Evolutionary conservation across 345 rosid genomes (phyloP), one percentile per base, ranked within the genome.

Genomic region (Eucalyptus pauciflora): DNA sequence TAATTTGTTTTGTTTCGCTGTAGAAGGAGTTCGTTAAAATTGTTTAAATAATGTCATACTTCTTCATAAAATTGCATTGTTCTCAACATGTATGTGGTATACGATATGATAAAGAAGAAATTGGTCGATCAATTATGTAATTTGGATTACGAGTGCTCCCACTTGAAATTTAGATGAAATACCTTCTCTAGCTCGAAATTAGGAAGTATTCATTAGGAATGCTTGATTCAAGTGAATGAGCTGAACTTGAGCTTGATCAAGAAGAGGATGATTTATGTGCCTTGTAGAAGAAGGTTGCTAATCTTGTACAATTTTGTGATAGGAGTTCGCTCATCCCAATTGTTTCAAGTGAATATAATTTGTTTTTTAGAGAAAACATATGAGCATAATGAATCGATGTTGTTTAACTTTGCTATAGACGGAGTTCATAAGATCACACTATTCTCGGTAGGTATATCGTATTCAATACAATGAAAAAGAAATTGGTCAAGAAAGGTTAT

Each of bases 11-110:
- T 56, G 62, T 24, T 56, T 56, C 1, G 13, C 3, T 24, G 3
- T 56, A 22, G 58, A 52, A 52, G 29, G 12, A 56, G 29, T 56
- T 56, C 62, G 1, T 10, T 24, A 56, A 2, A 56, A 56, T 56
- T 56, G 2, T 25, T 56, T 56, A 12, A 25, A 12, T 25, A 0
- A 6, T 60, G 16, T 11, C 67, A 0, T 60, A 6, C 8, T 27
- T 60, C 31, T 60, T 60, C 4, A 27, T 60, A 25, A 60, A 27
- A 60, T 60, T 0, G 1, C 31, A 11, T 6, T 60, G 1, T 12
- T 60, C 8, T 60, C 2, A 0, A 60, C 27, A 60, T 0, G 0
- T 12, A 60, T 60, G 1, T 11, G 8, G 13, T 60, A 27, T 25
- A 27, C 2, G 3, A 60, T 60, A 12, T 1, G 3, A 60, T 60